Evolutionary conservation across 768 basidiomycete genomes (phyloP).

Genomic region (Tricholoma sp.): DNA sequence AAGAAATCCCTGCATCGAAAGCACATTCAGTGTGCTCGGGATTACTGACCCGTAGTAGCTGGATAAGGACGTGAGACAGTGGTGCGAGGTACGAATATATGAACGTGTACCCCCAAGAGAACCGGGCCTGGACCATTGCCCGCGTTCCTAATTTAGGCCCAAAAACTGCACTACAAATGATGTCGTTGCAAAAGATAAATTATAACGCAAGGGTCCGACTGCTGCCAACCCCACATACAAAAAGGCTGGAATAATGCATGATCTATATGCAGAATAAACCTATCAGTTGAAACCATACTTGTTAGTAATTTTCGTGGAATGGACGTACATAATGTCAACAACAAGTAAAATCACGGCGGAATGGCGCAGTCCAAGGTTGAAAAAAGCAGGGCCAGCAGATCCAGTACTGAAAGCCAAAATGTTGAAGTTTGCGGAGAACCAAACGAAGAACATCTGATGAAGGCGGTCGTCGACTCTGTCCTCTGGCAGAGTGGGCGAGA

Average conservation of each 20-base stretch:
- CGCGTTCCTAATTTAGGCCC: slow-evolving; percentile 76
- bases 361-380: slow-evolving; percentile 47
- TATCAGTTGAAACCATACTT: background rate
- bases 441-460: slow-evolving; percentile 64
- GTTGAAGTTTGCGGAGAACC: slow-evolving; percentile 70
- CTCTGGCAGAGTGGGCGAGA: slow-evolving; percentile 44
- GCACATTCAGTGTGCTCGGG: slow-evolving; percentile 51
- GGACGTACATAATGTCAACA: slow-evolving; percentile 37
- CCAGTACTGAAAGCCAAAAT: slow-evolving; percentile 60
- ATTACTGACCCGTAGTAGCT: slow-evolving; percentile 55
- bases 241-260: slow-evolving; percentile 52
- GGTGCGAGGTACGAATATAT: background rate
- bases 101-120: slow-evolving; percentile 22
- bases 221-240: slow-evolving; percentile 34
- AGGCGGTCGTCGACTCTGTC: slow-evolving; percentile 51
- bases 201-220: background rate
- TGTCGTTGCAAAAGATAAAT: background rate
- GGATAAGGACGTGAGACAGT: background rate
- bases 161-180: slow-evolving; percentile 44
- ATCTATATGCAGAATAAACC: slow-evolving; percentile 14
- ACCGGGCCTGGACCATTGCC: slow-evolving; percentile 67
- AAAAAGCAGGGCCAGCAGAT: slow-evolving; percentile 54
- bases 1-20: slow-evolving; percentile 59
- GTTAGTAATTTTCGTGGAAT: background rate
- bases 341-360: slow-evolving; percentile 44